Evolutionary conservation across 1,284 basidiomycete genomes (phyloP), one percentile per base, ranked within the genome.

Genomic region (Fomitopsis palustris): DNA sequence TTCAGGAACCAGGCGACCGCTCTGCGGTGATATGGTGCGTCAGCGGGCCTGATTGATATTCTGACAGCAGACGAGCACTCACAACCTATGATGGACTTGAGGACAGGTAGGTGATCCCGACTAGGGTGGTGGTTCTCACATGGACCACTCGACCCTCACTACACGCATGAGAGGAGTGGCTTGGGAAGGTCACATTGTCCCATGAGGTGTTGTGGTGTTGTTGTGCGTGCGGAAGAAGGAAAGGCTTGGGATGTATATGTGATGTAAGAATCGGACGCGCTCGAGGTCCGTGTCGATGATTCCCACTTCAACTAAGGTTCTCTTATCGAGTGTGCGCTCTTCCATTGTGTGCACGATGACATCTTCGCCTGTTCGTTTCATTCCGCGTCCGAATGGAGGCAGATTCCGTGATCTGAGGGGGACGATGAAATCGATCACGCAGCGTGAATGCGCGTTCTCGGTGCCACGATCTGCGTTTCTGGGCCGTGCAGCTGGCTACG

Each of bases 391-490:
- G 62, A 65, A 64, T 63, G 63, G 56, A 65, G 65, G 64, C 60
- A 56, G 63, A 61, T 63, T 65, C 63, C 60, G 67, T 64, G 67
- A 69, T 69, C 65, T 65, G 64, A 64, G 33, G 64, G 60, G 60
- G 64, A 59, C 60, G 66, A 64, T 69, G 67, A 64, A 67, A 67
- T 67, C 66, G 67, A 68, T 68, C 67, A 69, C 61, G 67, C 66
- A 65, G 68, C 67, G 67, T 65, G 63, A 65, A 66, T 66, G 60
- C 60, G 61, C 60, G 61, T 59, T 64, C 64, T 62, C 49, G 63
- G 63, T 68, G 64, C 67, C 67, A 69, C 68, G 69, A 67, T 68
- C 67, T 65, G 57, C 53, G 63, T 67, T 64, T 65, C 9, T 14
- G 9, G 14, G 45, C 45, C 25, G 29, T 47, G 4, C 14, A 16